Evolutionary conservation across 306 rosid species (phyloP).

Genomic region (Cicer pinnatifidum): DNA sequence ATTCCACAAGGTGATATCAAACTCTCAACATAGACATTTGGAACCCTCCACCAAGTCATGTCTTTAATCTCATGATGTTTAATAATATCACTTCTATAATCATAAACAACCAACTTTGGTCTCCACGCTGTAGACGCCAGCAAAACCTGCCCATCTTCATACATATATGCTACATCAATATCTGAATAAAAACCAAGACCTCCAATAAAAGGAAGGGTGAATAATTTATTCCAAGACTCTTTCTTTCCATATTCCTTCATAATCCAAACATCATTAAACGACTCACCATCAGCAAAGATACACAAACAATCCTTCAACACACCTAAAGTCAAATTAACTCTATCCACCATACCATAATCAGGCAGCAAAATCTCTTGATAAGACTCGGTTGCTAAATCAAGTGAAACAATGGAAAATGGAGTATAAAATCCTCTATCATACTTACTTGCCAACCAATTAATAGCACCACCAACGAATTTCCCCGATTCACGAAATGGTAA

Average conservation of each 20-base stretch:
- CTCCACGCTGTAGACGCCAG: background rate
- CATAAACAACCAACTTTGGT: background rate
- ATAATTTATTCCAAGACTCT: conserved; percentile 49
- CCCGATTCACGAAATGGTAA: background rate
- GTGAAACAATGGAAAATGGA: conserved; percentile 15
- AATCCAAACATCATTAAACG: conserved; percentile 38
- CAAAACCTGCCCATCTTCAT: conserved; percentile 39
- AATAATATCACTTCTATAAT: conserved; percentile 13
- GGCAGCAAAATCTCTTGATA: conserved; percentile 42
- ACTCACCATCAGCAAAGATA: background rate
- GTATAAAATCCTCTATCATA: no score
- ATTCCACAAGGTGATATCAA: no score
- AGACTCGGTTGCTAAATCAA: conserved; percentile 44
- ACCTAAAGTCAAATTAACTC: background rate
- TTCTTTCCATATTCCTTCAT: conserved; percentile 49
- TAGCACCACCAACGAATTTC: conserved; percentile 41
- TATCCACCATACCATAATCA: conserved; percentile 2
- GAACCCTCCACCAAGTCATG: background rate
- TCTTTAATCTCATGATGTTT: background rate
- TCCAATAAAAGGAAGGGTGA: background rate
- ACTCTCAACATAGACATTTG: background rate
- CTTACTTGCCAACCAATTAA: conserved; percentile 40
- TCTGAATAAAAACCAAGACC: background rate
- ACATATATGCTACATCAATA: background rate
- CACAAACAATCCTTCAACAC: conserved; percentile 41